Percentiles rank a stretch among this genome's conserved stretches.
phyloP scores from a whole-genome alignment of 2,329 filamentous ascomycete species.

The Neopestalotiopsis rosae region DNA sequence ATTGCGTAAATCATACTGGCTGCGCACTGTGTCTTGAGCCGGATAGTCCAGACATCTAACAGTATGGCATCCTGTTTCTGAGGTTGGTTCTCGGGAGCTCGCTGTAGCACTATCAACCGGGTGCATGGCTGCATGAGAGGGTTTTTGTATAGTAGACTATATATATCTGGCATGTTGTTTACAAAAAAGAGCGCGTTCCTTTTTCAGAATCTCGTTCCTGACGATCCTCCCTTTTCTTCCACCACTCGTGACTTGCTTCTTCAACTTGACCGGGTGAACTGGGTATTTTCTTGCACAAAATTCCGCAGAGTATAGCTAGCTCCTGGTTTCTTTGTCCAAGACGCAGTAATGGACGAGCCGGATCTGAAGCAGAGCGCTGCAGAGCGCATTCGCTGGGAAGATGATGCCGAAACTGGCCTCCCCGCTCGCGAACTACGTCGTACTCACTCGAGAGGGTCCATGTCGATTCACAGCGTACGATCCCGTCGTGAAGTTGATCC shows the following conservation, averaged over 20 bases:
- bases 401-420: constrained; percentile 40
- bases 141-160: background rate
- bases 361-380: constrained; percentile 28
- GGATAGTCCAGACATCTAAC: constrained; percentile 25
- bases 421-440: constrained; percentile 31
- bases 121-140: constrained; percentile 3
- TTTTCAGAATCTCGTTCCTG: background rate
- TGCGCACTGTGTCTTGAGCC: constrained; percentile 28
- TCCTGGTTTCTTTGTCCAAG: background rate
- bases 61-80: constrained; percentile 34
- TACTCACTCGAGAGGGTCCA: constrained; percentile 40
- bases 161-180: constrained; percentile 16
- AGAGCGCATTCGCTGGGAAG: constrained; percentile 41
- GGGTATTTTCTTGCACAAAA: background rate
- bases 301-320: background rate
- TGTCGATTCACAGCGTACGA: constrained; percentile 46
- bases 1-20: background rate
- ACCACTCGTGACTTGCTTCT: background rate
- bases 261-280: background rate
- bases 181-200: background rate
- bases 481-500: constrained; percentile 47
- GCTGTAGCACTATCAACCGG: constrained; percentile 3
- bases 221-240: background rate
- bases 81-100: constrained; percentile 18
- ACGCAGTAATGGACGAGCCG: constrained; percentile 33